Evolutionary conservation across 495 filamentous ascomycete genomes (phyloP).

Genomic region (Staphylotrichum longicolle): DNA sequence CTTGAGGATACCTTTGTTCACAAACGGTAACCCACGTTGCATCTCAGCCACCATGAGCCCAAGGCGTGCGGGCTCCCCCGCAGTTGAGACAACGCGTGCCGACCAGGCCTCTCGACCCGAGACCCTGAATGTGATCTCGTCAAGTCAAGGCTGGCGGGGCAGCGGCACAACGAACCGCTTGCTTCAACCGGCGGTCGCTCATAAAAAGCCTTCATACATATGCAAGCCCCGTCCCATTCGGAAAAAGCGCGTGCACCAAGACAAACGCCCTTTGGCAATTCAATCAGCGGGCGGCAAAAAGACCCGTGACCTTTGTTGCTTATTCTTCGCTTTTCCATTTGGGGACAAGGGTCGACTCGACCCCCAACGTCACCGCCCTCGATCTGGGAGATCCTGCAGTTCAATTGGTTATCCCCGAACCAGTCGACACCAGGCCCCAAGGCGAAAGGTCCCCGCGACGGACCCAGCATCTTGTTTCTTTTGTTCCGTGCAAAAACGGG

Average conservation of each 20-base stretch:
- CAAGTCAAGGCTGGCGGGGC: background rate
- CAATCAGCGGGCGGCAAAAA: slow-evolving; percentile 2
- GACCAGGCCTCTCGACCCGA: background rate
- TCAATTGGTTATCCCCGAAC: background rate
- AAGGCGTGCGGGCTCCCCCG: background rate
- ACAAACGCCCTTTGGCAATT: background rate
- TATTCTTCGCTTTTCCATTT: slow-evolving; percentile 13
- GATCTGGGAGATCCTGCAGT: slow-evolving; percentile 1
- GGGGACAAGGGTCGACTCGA: slow-evolving; percentile 3
- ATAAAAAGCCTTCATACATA: background rate
- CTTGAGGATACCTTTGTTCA: slow-evolving; percentile 59
- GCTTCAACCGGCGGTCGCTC: background rate
- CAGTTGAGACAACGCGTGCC: background rate
- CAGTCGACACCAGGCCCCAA: background rate
- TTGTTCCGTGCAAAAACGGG: too few relatives aligned
- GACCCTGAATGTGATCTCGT: background rate
- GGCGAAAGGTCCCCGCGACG: background rate
- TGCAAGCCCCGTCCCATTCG: slow-evolving; percentile 9
- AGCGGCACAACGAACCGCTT: background rate
- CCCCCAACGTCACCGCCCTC: slow-evolving; percentile 2
- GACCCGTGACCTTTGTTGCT: slow-evolving; percentile 5
- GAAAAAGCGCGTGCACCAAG: background rate
- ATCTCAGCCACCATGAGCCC: background rate
- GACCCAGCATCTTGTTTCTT: background rate
- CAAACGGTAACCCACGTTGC: slow-evolving; percentile 33